Evolutionary conservation across 495 filamentous ascomycete genomes (phyloP), one percentile per base, ranked within the genome.

Genomic region (Penicillium waksmanii): DNA sequence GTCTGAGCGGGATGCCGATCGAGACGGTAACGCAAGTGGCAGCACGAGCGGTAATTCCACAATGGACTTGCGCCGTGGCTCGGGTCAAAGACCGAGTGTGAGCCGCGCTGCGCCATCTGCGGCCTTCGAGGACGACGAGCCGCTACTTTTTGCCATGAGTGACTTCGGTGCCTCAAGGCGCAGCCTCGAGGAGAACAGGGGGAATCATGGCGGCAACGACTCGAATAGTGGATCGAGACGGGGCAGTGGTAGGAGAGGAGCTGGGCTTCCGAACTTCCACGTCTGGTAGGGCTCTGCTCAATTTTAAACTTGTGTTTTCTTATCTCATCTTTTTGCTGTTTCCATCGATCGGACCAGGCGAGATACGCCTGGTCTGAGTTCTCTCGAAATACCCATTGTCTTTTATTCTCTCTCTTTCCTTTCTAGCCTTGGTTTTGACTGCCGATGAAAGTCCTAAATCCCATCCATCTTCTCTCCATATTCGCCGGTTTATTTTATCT

Each of bases 131-230:
- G 92, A 96, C 55, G 92, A 93, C 17, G 92, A 96, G 72, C 89
- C 89, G 25, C 73, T 96, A 10, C 74, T 96, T 17, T 96, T 96
- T 66, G 88, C 89, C 42, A 93, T 96, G 89, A 93, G 89, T 56
- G 92, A 96, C 65, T 84, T 95, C 58, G 88, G 85, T 6, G 75
- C 71, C 17, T 86, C 84, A 13, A 83, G 90, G 51, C 81, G 89
- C 55, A 93, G 91, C 62, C 72, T 92, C 17, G 91, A 93, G 65
- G 90, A 92, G 65, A 81, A 77, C 17, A 66, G 84, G 53, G 76
- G 80, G 18, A 80, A 77, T 19, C 77, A 75, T 53, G 67, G 67
- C 31, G 74, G 59, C 17, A 65, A 63, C 54, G 55, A 74, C 58
- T 70, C 73, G 33, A 53, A 67, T 23, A 59, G 64, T 50, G 69